Conservation (phyloP, 2,329 filamentous ascomycete genomes). For the Knoxdaviesia proteae region DNA sequence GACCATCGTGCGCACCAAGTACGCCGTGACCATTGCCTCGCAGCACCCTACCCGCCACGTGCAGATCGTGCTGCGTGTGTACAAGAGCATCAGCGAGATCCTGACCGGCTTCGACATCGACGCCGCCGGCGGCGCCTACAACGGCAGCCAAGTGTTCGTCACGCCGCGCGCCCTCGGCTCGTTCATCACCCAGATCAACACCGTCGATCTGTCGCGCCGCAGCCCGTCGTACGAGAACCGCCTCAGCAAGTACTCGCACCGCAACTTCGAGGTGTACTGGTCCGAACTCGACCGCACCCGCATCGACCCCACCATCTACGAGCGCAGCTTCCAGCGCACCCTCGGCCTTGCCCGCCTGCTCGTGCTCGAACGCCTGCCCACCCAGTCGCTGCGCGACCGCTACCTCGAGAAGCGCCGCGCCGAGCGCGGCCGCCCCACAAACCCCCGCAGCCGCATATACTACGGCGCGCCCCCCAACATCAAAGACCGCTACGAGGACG, state of each 20-base stretch:
- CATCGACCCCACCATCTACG: conserved; percentile 72
- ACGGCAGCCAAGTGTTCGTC: conserved; percentile 61
- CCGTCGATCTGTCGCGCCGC: conserved; percentile 56
- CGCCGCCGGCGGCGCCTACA: conserved; percentile 60
- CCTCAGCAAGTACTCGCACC: conserved; percentile 64
- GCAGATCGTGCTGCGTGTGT: conserved; percentile 70
- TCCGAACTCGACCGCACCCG: conserved; percentile 50
- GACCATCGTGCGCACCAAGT: conserved; percentile 67
- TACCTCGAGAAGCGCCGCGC: conserved; percentile 50
- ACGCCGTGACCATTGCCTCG: conserved; percentile 68
- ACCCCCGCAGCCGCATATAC: conserved; percentile 12
- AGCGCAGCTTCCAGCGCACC: conserved; percentile 56
- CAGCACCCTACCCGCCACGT: conserved; percentile 70
- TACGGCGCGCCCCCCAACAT: conserved; percentile 37
- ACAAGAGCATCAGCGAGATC: conserved; percentile 68
- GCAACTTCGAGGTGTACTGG: conserved; percentile 74
- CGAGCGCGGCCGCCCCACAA: conserved; percentile 48
- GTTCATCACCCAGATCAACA: conserved; percentile 67
- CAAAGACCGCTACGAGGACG: conserved; percentile 58
- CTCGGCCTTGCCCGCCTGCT: conserved; percentile 60
- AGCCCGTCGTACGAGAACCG: conserved; percentile 79
- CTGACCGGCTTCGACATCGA: conserved; percentile 79
- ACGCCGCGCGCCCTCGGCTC: conserved; percentile 58
- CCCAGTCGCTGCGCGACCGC: conserved; percentile 40
- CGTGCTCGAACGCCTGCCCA: conserved; percentile 61